Conservation (phyloP, 73 alveolate genomes). For the Diophrys sp. region DNA sequence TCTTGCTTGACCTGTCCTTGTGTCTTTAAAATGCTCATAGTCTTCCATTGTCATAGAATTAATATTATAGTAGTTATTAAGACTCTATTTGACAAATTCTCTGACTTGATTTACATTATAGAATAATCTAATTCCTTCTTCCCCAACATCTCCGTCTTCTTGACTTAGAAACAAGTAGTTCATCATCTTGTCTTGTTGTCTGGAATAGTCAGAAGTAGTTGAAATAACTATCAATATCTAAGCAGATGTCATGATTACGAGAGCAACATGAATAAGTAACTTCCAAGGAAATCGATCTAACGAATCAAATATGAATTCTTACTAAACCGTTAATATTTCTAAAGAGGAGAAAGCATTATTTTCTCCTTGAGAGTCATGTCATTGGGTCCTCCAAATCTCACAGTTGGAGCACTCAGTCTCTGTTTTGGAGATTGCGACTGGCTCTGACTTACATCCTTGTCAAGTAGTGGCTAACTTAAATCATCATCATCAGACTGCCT, state of each 20-base stretch:
- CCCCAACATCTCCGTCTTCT: constrained; percentile 2
- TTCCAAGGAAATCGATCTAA: constrained; percentile 60
- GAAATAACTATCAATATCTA: constrained; percentile 47
- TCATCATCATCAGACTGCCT: too few species aligned
- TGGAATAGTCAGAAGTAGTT: constrained; percentile 44
- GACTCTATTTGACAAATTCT: not conserved
- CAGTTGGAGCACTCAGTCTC: too few species aligned
- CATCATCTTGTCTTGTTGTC: constrained; percentile 17
- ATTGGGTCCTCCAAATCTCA: too few species aligned
- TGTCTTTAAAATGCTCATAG: not conserved
- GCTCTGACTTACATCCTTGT: too few species aligned
- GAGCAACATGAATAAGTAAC: constrained; percentile 30
- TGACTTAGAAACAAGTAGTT: not conserved
- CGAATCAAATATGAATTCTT: too few species aligned
- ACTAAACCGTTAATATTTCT: too few species aligned
- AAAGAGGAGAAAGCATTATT: too few species aligned
- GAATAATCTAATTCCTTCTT: constrained; percentile 1
- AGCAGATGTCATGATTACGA: constrained; percentile 30
- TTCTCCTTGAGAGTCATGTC: too few species aligned
- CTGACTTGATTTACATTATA: not conserved
- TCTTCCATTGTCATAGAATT: not conserved
- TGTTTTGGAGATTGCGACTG: too few species aligned
- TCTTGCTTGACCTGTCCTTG: not conserved
- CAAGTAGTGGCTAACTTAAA: too few species aligned
- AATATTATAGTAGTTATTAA: not conserved